Evolutionary conservation across 2,329 filamentous ascomycete genomes (phyloP), one percentile per base, ranked within the genome.

Genomic region (Xylaria sp.): DNA sequence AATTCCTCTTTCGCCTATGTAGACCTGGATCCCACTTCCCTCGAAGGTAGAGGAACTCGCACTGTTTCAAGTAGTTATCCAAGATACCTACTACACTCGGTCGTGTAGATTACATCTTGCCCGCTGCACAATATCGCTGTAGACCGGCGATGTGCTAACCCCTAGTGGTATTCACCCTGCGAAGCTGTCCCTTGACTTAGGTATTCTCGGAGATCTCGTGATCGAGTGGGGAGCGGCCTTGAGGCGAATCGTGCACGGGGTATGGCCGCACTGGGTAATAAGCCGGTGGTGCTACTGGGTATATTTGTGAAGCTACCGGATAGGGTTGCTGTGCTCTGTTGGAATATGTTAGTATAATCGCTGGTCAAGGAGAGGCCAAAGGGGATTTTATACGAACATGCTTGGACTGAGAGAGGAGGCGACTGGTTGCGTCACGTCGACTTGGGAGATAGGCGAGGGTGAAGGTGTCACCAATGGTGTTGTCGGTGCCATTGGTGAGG

Each of bases 241-340:
- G 45, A 17, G 13, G 29, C 17, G 45, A 29, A 20, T 29, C 45
- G n/a, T 58, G 55, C 22, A 58, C 55, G 13, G 56, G 56, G 7
- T 58, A 58, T 36, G 36, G 36, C 20, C 36, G 36, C 1, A 42
- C 53, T 17, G 36, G 36, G 17, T 55, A 55, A 25, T 39, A 55
- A 36, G 36, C 36, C 7, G 20, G 53, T 22, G 51, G 33, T 39
- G 11, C 20, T 17, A 39, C 51, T n/a, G 47, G 47, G 15, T 50
- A 50, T 33, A 27, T 10, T 5, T n/a, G 50, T 11, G 33, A 33
- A n/a, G 36, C 33, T 17, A 39, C 51, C 29, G 33, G 51, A 36
- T 42, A 55, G n/a, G 51, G 20, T 39, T 38, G 33, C 10, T 22
- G 56, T 25, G 29, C 7, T 59, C 56, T 59, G 20, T 59, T 25